Evolutionary conservation across 116 monocot species (phyloP), one percentile per base, ranked within the genome.

Genomic region (Papilionanthe hybrid): DNA sequence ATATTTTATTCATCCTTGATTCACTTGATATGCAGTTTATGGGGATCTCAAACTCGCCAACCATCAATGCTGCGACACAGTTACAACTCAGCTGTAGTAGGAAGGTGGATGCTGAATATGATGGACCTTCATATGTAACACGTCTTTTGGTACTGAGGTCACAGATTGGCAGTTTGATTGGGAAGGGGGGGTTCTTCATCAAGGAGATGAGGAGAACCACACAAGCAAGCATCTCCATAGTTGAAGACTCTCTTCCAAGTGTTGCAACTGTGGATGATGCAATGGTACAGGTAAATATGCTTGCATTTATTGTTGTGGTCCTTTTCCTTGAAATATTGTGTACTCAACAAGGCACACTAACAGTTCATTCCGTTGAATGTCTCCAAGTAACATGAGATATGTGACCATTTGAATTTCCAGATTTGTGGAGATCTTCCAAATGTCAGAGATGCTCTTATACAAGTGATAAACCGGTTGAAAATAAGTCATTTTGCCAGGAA

Each of bases 61-160:
- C 92, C 17, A 89, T 93, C 75, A 86, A 92, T 86, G 96, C 96
- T 50, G 92, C 89, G 25, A 83, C 92, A n/a, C 88, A 89, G 43
- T 81, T 96, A 78, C 96, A 93, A 60, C 92, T 93, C 4, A 81
- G 89, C 72, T 96, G 96, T 77, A 96, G 96, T 75, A 92, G 92
- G 55, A 93, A 86, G 82, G 79, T 81, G 77, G 92, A 96, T 53
- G 81, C 80, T 37, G 92, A 88, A 76, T 84, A 79, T 60, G 90
- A 82, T 8, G 86, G 89, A 42, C 53, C 86, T 60, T 85, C 88
- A 32, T 93, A 82, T 75, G 93, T 87, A 23, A 96, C 93, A 68
- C 87, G 96, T 18, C 77, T 96, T 45, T 86, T 96, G 55, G 89
- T 93, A 6, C 85, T 90, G 13, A 90, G 87, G 83, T 89, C 96